Conservation (phyloP, 768 basidiomycete genomes). For the Calocybe cyanea region DNA sequence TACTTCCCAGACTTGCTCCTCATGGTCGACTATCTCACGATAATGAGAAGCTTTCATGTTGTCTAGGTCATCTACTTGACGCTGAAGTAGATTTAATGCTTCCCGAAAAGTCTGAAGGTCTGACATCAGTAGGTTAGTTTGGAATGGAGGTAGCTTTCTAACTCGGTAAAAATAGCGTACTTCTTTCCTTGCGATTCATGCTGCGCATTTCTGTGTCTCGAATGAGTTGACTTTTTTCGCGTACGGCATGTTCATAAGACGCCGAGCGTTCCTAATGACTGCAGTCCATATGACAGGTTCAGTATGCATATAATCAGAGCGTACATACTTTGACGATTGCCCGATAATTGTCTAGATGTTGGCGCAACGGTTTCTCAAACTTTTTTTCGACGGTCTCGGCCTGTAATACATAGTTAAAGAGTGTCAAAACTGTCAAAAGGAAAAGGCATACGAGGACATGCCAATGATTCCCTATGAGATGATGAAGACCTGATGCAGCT, state of each 20-base stretch:
- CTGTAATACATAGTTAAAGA: slow-evolving; percentile 32
- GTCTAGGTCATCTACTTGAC: slow-evolving; percentile 90
- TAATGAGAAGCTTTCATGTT: slow-evolving; percentile 83
- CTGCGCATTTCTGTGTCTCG: slow-evolving; percentile 81
- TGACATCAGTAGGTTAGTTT: slow-evolving; percentile 25
- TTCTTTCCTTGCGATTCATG: slow-evolving; percentile 82
- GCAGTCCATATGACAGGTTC: slow-evolving; percentile 1
- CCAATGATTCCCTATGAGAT: slow-evolving; percentile 90
- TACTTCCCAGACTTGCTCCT: slow-evolving; percentile 93
- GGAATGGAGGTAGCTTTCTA: neutral
- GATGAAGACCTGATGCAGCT: slow-evolving; percentile 84
- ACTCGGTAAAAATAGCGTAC: slow-evolving; percentile 38
- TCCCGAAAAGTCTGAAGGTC: slow-evolving; percentile 88
- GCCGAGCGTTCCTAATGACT: slow-evolving; percentile 72
- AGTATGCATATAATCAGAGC: neutral
- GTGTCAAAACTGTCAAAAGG: neutral
- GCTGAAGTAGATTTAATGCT: slow-evolving; percentile 75
- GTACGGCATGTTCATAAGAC: slow-evolving; percentile 76
- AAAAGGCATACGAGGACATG: slow-evolving; percentile 70
- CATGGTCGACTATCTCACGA: slow-evolving; percentile 84
- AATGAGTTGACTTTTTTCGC: slow-evolving; percentile 82
- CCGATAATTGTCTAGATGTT: slow-evolving; percentile 79
- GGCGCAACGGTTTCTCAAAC: slow-evolving; percentile 86
- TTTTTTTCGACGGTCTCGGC: slow-evolving; percentile 82
- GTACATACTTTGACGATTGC: slow-evolving; percentile 58